Evolutionary conservation across 371 early-diverging fungal genomes (phyloP).

Genomic region (Gilbertella persicaria): DNA sequence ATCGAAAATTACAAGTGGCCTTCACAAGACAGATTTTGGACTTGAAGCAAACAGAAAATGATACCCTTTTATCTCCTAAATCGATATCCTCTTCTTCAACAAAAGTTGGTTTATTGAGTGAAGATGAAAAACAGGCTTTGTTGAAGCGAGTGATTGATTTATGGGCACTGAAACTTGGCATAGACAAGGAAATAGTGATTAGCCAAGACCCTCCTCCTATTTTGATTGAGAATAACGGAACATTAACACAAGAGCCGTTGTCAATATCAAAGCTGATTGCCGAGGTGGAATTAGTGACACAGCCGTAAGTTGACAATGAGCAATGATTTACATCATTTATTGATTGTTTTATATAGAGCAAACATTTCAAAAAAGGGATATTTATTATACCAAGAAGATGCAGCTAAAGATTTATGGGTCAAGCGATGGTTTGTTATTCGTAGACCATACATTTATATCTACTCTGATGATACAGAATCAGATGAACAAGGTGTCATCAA

Average conservation of each 20-base stretch:
- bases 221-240: neutral
- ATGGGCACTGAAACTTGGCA: conserved; percentile 51
- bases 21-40: conserved; percentile 40
- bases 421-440: conserved; percentile 85
- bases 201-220: conserved; percentile 56
- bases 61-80: neutral
- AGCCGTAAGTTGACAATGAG: conserved; percentile 55
- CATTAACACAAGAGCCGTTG: conserved; percentile 19
- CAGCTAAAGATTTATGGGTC: conserved; percentile 69
- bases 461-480: conserved; percentile 60
- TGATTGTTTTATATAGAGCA: conserved; percentile 34
- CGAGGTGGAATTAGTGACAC: conserved; percentile 57
- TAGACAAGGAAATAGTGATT: conserved; percentile 57
- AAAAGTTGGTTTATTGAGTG: conserved; percentile 8
- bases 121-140: conserved; percentile 27
- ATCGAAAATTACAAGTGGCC: conserved; percentile 49
- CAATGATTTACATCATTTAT: too few relatives aligned
- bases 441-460: conserved; percentile 83
- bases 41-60: conserved; percentile 10
- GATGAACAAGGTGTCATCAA: conserved; percentile 77
- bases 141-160: conserved; percentile 41
- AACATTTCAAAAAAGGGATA: conserved; percentile 64
- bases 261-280: conserved; percentile 49
- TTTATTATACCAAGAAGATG: conserved; percentile 62
- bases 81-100: conserved; percentile 31